These are phyloP conservation scores for Fusarium sp. DNA, from an alignment of 2,329 filamentous ascomycete genomes.

Conservation along the genomic window DNA sequence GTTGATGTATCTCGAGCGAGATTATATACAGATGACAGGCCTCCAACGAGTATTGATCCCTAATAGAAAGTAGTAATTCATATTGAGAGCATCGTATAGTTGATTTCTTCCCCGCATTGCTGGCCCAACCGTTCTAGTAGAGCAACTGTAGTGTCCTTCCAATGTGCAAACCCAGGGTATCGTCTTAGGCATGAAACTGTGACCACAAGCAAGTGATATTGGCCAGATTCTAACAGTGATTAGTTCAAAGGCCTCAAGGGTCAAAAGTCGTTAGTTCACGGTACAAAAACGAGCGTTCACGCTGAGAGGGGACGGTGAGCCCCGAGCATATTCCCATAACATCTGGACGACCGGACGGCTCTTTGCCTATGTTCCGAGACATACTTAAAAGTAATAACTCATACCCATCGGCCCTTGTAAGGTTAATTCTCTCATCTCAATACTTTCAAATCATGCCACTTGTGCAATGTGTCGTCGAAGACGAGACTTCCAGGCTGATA, in stretches of 20 bases:
- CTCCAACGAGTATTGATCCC: too few relatives aligned
- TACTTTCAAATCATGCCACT: neutral
- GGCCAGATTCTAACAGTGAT: rapidly evolving
- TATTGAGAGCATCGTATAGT: neutral
- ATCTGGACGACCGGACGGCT: neutral
- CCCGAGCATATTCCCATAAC: neutral
- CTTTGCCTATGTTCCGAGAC: neutral
- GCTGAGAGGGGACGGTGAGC: neutral
- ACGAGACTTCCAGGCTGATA: neutral
- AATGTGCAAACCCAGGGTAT: neutral
- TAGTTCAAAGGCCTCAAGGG: neutral
- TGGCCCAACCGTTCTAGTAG: neutral
- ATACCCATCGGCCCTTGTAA: neutral
- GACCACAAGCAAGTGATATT: neutral
- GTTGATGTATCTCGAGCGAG: neutral
- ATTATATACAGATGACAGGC: neutral
- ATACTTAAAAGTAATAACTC: neutral
- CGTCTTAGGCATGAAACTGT: neutral
- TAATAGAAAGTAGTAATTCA: neutral
- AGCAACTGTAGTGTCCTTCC: neutral
- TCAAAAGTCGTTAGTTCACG: too few relatives aligned
- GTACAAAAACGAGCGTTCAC: neutral
- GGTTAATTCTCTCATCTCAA: neutral
- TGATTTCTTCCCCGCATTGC: neutral
- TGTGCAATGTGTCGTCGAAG: neutral